Evolutionary conservation across 1,284 basidiomycete species (phyloP).

Genomic region (Sparassis latifolia): DNA sequence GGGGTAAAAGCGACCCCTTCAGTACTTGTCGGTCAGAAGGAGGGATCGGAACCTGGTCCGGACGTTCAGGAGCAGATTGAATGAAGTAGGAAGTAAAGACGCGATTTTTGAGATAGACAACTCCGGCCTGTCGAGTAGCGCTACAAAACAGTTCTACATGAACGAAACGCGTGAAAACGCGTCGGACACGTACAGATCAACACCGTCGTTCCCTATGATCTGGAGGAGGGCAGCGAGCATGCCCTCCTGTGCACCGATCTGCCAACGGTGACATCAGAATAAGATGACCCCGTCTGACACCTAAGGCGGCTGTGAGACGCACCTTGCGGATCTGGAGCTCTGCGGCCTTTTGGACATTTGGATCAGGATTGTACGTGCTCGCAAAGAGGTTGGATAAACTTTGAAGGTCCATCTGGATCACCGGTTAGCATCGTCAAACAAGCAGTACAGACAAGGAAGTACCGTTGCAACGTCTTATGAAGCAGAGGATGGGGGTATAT

Average conservation of each 20-base stretch:
- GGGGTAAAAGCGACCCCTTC: slow-evolving; percentile 56
- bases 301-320: slow-evolving; percentile 8
- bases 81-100: slow-evolving; percentile 57
- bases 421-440: not conserved
- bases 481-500: slow-evolving; percentile 10
- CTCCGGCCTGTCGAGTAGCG: slow-evolving; percentile 70
- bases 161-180: slow-evolving; percentile 25
- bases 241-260: slow-evolving; percentile 76
- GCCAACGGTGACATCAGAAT: slow-evolving; percentile 5
- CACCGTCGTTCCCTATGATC: slow-evolving; percentile 69
- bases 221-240: slow-evolving; percentile 73
- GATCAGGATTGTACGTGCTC: slow-evolving; percentile 75
- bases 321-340: slow-evolving; percentile 84
- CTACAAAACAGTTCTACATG: slow-evolving; percentile 29
- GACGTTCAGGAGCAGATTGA: slow-evolving; percentile 38
- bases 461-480: slow-evolving; percentile 1
- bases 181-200: slow-evolving; percentile 64
- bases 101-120: slow-evolving; percentile 85
- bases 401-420: slow-evolving; percentile 62
- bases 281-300: not conserved
- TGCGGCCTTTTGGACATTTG: slow-evolving; percentile 75
- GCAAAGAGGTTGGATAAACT: slow-evolving; percentile 72
- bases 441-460: slow-evolving; percentile 3
- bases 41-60: slow-evolving; percentile 56
- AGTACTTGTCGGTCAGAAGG: slow-evolving; percentile 64